Evolutionary conservation across 495 filamentous ascomycete genomes (phyloP).

Genomic region (Hypoxylon trugodes): DNA sequence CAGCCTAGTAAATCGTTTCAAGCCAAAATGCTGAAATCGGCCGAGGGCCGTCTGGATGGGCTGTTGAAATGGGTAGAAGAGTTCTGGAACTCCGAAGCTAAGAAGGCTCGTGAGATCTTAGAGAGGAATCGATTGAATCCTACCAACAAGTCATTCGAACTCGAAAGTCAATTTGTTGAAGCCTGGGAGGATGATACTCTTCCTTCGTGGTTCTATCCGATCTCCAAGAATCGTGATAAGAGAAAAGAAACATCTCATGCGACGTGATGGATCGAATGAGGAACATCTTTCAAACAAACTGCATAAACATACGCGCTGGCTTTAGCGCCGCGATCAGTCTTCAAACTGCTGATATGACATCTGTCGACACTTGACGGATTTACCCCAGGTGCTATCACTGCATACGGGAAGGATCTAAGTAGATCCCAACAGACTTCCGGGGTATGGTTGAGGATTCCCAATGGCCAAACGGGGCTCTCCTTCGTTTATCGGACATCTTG

Average conservation of each 20-base stretch:
- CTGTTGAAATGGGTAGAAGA: slow-evolving; percentile 27
- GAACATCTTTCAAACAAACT: background rate
- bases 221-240: slow-evolving; percentile 7
- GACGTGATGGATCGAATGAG: background rate
- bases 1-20: slow-evolving; percentile 14
- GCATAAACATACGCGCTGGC: background rate
- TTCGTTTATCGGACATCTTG: background rate
- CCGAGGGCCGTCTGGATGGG: slow-evolving; percentile 33
- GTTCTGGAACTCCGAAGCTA: slow-evolving; percentile 34
- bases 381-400: background rate
- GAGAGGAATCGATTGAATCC: slow-evolving; percentile 31
- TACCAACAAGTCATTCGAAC: slow-evolving; percentile 16
- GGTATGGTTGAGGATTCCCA: background rate
- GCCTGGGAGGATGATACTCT: slow-evolving; percentile 38
- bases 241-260: slow-evolving; percentile 7
- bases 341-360: background rate
- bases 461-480: background rate
- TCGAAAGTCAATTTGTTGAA: slow-evolving; percentile 35
- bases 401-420: background rate
- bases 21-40: slow-evolving; percentile 31
- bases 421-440: background rate
- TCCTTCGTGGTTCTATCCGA: slow-evolving; percentile 26
- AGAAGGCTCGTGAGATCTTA: slow-evolving; percentile 27
- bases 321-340: background rate
- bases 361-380: background rate